Evolutionary conservation across 768 basidiomycete genomes (phyloP), one percentile per base, ranked within the genome.

Genomic region (Rhizopogon rudus): DNA sequence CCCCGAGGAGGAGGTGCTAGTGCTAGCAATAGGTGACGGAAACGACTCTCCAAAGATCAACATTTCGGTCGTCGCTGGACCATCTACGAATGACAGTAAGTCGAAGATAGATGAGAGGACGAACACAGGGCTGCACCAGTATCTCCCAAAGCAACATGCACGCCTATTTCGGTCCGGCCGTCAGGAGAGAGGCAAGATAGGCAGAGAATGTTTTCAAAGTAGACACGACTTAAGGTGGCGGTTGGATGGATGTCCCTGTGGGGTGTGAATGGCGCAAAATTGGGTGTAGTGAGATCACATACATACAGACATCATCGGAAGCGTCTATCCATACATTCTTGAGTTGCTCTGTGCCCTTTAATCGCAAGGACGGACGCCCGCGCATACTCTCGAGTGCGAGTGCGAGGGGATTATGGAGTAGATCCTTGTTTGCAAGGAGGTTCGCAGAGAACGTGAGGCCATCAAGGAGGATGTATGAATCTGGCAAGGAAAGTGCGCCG

Each of bases 351-450:
- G 75, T 73, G 3, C 82, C 86, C 48, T 82, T 71, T 56, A 87
- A 78, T 37, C 81, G 75, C 17, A 91, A 69, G 25, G 79, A 78
- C 1, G 84, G 85, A 17, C 87, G 70, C 16, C 87, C 86, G 40
- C 88, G 87, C 87, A 91, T 89, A 67, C 83, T 88, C 69, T 91
- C 89, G 50, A 91, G 66, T 0, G 87, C 83, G 20, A 91, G 68
- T 3, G 89, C 85, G 12, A 91, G 73, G 0, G 84, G 83, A 59
- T 86, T 88, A 57, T 86, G 73, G 20, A 91, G 75, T 13, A 91
- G 71, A 16, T 75, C 73, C 9, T 57, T 44, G 12, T 56, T 52
- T 49, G 45, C 50, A 39, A 77, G 76, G 4, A 83, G 65, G 0
- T 75, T 75, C 1, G 81, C 77, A 3, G 79, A 76, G 63, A 91